Conservation (phyloP, 176 grass and related monocot species). For the Carex kokanica region DNA sequence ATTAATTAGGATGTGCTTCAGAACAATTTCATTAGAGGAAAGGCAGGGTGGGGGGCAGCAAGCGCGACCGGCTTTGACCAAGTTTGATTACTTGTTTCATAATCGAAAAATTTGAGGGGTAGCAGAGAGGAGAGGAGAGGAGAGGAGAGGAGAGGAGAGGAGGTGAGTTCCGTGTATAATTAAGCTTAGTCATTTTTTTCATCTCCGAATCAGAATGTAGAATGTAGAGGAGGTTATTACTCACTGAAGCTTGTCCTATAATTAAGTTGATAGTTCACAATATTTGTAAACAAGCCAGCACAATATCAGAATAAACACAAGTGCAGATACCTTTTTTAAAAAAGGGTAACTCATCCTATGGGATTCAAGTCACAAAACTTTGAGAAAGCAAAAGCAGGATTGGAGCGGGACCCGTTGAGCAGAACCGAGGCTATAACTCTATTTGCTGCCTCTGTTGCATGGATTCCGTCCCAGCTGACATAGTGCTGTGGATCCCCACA, state of each 20-base stretch:
- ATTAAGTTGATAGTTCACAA: not conserved
- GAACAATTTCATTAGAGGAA: too few relatives aligned
- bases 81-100: too few relatives aligned
- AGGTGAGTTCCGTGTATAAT: too few relatives aligned
- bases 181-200: too few relatives aligned
- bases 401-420: conserved; percentile 34
- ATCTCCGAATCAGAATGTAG: too few relatives aligned
- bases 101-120: too few relatives aligned
- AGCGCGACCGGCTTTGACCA: too few relatives aligned
- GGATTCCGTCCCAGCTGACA: conserved; percentile 81
- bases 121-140: too few relatives aligned
- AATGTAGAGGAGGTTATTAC: not conserved
- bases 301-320: not conserved
- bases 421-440: conserved; percentile 35
- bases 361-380: conserved; percentile 32
- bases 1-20: too few relatives aligned
- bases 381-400: conserved; percentile 40
- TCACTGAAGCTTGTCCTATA: not conserved
- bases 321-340: not conserved
- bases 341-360: conserved; percentile 22
- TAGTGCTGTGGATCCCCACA: conserved; percentile 54
- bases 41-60: too few relatives aligned
- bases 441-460: conserved; percentile 68
- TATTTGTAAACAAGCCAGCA: not conserved
- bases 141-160: too few relatives aligned